Base-by-base conservation (phyloP, 2,329 filamentous ascomycete genomes). In the Claviceps digitariae region DNA sequence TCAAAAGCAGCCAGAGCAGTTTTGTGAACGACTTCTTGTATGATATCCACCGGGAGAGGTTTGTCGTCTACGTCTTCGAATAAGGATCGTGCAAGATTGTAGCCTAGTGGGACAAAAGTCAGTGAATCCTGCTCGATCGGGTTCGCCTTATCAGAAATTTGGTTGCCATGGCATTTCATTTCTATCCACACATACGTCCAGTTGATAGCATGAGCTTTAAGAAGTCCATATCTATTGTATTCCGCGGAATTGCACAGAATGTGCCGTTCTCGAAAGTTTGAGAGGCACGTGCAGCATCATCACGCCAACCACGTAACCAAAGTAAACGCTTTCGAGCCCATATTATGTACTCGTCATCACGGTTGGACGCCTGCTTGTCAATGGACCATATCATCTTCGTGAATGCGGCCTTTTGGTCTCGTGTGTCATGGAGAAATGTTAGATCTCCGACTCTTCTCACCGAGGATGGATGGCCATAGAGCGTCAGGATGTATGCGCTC, bases 291-390 rank as follows among this genome's bases (percentile, higher is more conserved):
- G 46, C 17, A 50, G 29, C 31, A 2, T 77, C 72, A 25, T 74
- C 73, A 36, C 83, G 83, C 86, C 86, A 90, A 61, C 78, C 77
- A 62, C 82, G 81, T 31, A 91, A 72, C 87, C 87, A 91, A 4
- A 89, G 64, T 9, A 90, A 66, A 60, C 84, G 81, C 44, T 77
- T 76, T 54, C 86, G 76, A 13, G 78, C 75, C 52, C 70, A 73
- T 27, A 74, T 69, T 83, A 84, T 87, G 56, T 78, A 80, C 36
- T 74, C 74, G 55, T 87, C 82, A 52, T 87, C 81, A 38, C 74
- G 76, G 56, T 76, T 81, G 2, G 76, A 70, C 13, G 72, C 72
- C 52, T 73, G 74, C 48, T 67, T 69, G 50, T 70, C 64, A 23
- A 84, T 61, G 2, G 70, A 67, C 56, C 77, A 75, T 51, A 88